These are phyloP conservation scores for Marchantia polymorpha DNA, from an alignment of 225 moss, liverwort and hornwort genomes.

Conservation along the genomic window DNA sequence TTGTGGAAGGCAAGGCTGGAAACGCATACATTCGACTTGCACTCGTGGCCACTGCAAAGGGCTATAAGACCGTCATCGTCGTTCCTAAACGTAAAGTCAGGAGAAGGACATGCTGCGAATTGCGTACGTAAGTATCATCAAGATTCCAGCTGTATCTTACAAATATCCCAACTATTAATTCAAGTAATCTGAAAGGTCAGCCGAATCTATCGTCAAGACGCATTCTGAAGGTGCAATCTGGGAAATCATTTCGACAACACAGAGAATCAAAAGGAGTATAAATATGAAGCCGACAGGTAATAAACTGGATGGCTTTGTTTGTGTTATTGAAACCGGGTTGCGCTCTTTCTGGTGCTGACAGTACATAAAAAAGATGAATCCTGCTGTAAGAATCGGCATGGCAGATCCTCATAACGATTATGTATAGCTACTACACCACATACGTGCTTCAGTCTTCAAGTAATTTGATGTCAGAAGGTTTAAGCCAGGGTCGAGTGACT, in stretches of 20 bases:
- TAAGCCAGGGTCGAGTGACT: slow-evolving; percentile 93
- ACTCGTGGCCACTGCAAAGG: slow-evolving; percentile 80
- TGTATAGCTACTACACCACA: slow-evolving; percentile 81
- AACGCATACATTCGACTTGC: slow-evolving; percentile 93
- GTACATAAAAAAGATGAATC: slow-evolving; percentile 78
- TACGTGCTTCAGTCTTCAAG: slow-evolving; percentile 87
- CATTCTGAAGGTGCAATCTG: slow-evolving; percentile 78
- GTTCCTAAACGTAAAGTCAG: slow-evolving; percentile 91
- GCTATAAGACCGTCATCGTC: slow-evolving; percentile 88
- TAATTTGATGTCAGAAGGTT: slow-evolving; percentile 95
- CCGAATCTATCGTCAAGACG: slow-evolving; percentile 66
- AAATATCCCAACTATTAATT: slow-evolving; percentile 94
- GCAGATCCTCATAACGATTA: slow-evolving; percentile 95
- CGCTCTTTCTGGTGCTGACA: slow-evolving; percentile 80
- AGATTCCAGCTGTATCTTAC: slow-evolving; percentile 92
- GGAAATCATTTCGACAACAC: slow-evolving; percentile 77
- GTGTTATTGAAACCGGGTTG: slow-evolving; percentile 94
- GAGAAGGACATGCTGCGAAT: slow-evolving; percentile 96
- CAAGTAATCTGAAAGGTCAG: slow-evolving; percentile 84
- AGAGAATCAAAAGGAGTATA: slow-evolving; percentile 74
- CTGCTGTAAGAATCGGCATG: slow-evolving; percentile 70
- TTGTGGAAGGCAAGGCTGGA: slow-evolving; percentile 94
- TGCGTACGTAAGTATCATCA: slow-evolving; percentile 81
- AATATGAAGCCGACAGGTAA: slow-evolving; percentile 91
- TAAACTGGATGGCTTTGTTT: slow-evolving; percentile 89